These are phyloP conservation scores for Gloeophyllum trabeum DNA, from an alignment of 768 basidiomycete genomes.

Conservation along the genomic window DNA sequence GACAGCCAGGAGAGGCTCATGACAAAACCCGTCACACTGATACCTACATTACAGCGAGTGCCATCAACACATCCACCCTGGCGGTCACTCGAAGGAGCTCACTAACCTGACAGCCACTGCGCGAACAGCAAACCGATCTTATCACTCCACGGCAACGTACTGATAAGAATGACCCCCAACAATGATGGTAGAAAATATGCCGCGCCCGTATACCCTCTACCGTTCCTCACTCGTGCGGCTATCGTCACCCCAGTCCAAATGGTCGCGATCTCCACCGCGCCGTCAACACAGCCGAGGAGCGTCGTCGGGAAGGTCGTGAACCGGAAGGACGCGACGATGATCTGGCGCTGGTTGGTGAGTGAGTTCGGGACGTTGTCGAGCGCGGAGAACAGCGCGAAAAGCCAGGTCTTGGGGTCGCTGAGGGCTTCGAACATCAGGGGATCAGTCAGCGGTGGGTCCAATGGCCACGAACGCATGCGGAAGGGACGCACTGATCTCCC, in stretches of 20 bases:
- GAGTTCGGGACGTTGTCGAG: slow-evolving; percentile 58
- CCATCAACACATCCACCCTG: slow-evolving; percentile 8
- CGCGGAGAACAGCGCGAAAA: slow-evolving; percentile 59
- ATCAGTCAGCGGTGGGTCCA: too few species aligned
- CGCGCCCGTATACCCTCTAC: slow-evolving; percentile 51
- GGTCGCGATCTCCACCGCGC: slow-evolving; percentile 53
- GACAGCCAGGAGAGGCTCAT: slow-evolving; percentile 55
- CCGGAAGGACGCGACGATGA: slow-evolving; percentile 59
- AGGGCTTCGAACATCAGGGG: slow-evolving; percentile 62
- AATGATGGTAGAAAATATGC: slow-evolving; percentile 56
- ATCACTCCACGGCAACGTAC: slow-evolving; percentile 52
- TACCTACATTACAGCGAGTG: slow-evolving; percentile 21
- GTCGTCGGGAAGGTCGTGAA: slow-evolving; percentile 57
- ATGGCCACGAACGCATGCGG: too few species aligned
- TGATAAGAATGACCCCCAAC: slow-evolving; percentile 49
- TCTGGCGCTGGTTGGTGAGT: slow-evolving; percentile 53
- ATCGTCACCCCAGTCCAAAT: slow-evolving; percentile 57
- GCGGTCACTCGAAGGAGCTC: slow-evolving; percentile 8
- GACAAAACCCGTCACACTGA: too few species aligned
- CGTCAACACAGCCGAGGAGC: slow-evolving; percentile 56
- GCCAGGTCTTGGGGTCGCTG: slow-evolving; percentile 62
- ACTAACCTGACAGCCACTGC: slow-evolving; percentile 40
- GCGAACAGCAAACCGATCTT: slow-evolving; percentile 54
- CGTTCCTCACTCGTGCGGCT: slow-evolving; percentile 42
- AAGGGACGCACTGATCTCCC: too few species aligned